These are phyloP conservation scores for Colletotrichum sp. DNA, from an alignment of 2,329 filamentous ascomycete genomes.

Conservation along the genomic window DNA sequence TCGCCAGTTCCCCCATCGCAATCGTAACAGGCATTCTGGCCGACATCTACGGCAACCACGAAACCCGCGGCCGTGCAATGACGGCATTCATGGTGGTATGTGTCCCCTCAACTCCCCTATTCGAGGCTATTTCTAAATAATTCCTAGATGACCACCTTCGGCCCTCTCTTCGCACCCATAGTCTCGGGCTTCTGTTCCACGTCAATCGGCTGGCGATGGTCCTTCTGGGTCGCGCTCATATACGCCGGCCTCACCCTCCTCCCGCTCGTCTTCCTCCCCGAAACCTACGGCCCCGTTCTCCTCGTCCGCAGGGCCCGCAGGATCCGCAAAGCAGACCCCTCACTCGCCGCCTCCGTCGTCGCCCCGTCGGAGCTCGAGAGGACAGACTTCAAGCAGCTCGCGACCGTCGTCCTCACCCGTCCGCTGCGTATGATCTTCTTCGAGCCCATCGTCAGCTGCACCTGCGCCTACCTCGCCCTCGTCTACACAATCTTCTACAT, in stretches of 20 bases:
- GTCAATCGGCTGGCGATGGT: constrained; percentile 71
- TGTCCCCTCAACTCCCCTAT: neutral
- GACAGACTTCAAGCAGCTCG: constrained; percentile 59
- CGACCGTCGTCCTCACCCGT: constrained; percentile 73
- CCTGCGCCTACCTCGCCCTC: constrained; percentile 73
- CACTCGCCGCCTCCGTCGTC: constrained; percentile 49
- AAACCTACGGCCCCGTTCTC: constrained; percentile 66
- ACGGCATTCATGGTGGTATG: constrained; percentile 67
- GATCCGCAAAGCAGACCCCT: constrained; percentile 61
- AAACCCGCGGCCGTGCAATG: constrained; percentile 63
- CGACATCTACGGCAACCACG: constrained; percentile 66
- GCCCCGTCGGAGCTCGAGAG: constrained; percentile 69
- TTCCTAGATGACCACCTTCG: constrained; percentile 64
- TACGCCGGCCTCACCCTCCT: constrained; percentile 67
- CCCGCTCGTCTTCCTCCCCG: constrained; percentile 68
- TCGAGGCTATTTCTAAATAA: rapidly evolving
- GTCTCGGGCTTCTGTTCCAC: constrained; percentile 66
- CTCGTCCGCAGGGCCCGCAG: constrained; percentile 60
- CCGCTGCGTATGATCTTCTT: constrained; percentile 75
- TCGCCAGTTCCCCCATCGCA: constrained; percentile 64
- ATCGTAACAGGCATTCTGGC: constrained; percentile 69
- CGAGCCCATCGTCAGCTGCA: constrained; percentile 76
- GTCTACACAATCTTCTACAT: constrained; percentile 73
- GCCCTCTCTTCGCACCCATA: constrained; percentile 70
- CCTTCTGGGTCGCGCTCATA: constrained; percentile 74